A percentile compares a stretch with the other conserved stretches of the same genome.
These are phyloP conservation scores for Phyllosticta capitalensis DNA, from an alignment of 2,329 filamentous ascomycete genomes.

Conservation along the genomic window DNA sequence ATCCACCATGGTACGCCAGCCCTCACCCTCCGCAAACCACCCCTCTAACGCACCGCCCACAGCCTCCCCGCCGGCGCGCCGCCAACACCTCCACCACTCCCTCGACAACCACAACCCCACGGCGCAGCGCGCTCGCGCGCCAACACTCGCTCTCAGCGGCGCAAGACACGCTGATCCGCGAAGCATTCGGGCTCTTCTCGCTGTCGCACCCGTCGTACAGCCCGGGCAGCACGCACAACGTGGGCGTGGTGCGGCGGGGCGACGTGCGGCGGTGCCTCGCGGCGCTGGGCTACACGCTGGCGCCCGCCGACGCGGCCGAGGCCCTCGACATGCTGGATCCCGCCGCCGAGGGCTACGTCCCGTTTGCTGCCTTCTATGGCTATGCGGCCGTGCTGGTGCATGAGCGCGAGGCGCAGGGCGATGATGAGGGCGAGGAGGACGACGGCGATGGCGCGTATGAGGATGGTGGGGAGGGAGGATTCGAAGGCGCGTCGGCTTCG, in stretches of 20 bases:
- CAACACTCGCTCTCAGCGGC: constrained; percentile 77
- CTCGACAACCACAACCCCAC: constrained; percentile 21
- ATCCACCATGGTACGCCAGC: neutral
- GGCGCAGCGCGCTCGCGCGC: constrained; percentile 81
- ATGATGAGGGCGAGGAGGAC: constrained; percentile 20
- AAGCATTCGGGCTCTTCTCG: constrained; percentile 76
- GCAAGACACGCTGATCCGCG: constrained; percentile 82
- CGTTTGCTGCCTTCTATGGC: constrained; percentile 74
- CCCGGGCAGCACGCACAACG: constrained; percentile 48
- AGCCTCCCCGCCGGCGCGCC: neutral
- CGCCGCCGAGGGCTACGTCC: constrained; percentile 64
- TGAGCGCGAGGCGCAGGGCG: neutral
- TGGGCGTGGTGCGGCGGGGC: constrained; percentile 32
- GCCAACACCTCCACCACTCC: neutral
- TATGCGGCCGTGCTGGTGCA: constrained; percentile 83
- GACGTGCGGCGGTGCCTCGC: constrained; percentile 41
- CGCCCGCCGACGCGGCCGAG: constrained; percentile 58
- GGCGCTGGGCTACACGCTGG: constrained; percentile 51
- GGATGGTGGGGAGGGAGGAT: constrained; percentile 11
- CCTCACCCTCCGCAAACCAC: neutral
- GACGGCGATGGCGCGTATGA: constrained; percentile 22
- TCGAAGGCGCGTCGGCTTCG: constrained; percentile 13
- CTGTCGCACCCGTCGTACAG: constrained; percentile 25
- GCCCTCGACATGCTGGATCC: constrained; percentile 79
- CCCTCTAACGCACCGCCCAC: neutral